Percentiles rank a stretch among this genome's conserved stretches.
These are phyloP conservation scores for Phlebopus sp. DNA, from an alignment of 1,284 basidiomycete species.

Conservation along the genomic window DNA sequence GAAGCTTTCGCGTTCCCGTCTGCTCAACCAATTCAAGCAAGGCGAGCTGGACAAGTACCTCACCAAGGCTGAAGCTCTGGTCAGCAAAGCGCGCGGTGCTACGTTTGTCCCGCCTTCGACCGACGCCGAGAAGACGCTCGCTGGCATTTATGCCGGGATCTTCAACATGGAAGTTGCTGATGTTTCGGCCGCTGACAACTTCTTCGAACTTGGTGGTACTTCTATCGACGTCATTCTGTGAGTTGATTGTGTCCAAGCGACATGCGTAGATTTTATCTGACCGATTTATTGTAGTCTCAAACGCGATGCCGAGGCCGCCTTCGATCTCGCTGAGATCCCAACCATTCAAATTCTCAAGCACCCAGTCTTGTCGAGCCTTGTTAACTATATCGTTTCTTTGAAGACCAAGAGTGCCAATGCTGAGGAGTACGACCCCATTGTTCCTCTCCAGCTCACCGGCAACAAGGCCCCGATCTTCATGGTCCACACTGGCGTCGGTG, in stretches of 20 bases:
- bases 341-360: conserved; percentile 41
- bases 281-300: conserved; percentile 34
- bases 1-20: conserved; percentile 12
- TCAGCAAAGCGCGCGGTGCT: conserved; percentile 11
- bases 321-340: conserved; percentile 37
- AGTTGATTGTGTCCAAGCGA: not conserved
- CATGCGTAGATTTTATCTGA: conserved; percentile 11
- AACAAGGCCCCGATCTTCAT: conserved; percentile 41
- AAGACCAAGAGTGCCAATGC: conserved; percentile 13
- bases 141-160: conserved; percentile 9
- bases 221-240: conserved; percentile 31
- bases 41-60: conserved; percentile 13
- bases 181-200: conserved; percentile 14
- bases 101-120: conserved; percentile 10
- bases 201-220: conserved; percentile 32
- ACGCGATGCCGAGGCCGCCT: conserved; percentile 33
- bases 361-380: conserved; percentile 35
- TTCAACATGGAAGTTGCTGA: conserved; percentile 8
- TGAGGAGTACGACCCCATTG: conserved; percentile 33
- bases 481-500: conserved; percentile 39
- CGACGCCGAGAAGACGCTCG: conserved; percentile 8
- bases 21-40: conserved; percentile 11
- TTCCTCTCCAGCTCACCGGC: conserved; percentile 38
- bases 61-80: conserved; percentile 8
- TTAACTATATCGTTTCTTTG: conserved; percentile 27